Percentiles rank a stretch among this genome's conserved stretches.
Conservation (phyloP, 2,329 filamentous ascomycete species). For the Fusarium sp. region DNA sequence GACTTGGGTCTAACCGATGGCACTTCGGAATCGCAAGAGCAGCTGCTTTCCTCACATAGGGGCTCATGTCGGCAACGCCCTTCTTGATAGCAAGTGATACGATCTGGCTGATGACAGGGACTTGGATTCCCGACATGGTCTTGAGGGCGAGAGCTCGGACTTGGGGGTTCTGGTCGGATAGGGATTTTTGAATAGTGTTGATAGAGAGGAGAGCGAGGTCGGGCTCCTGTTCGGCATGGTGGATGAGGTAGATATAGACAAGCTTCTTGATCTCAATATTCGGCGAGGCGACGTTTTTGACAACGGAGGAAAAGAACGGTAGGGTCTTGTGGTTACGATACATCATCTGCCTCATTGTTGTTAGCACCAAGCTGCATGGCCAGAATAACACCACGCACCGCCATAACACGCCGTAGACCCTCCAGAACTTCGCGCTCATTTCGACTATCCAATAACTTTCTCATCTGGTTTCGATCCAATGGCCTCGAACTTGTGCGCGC, state of each 20-base stretch:
- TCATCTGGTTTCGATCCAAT: slow-evolving; percentile 85
- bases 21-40: slow-evolving; percentile 96
- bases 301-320: slow-evolving; percentile 95
- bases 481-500: slow-evolving; percentile 72
- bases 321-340: slow-evolving; percentile 90
- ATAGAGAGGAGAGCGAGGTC: slow-evolving; percentile 96
- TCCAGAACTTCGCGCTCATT: slow-evolving; percentile 94
- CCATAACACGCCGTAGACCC: slow-evolving; percentile 87
- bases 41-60: slow-evolving; percentile 91
- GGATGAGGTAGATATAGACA: slow-evolving; percentile 97
- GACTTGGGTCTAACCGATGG: slow-evolving; percentile 88
- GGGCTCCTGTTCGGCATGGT: slow-evolving; percentile 95
- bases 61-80: slow-evolving; percentile 92
- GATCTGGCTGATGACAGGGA: slow-evolving; percentile 97
- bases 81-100: slow-evolving; percentile 96
- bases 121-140: slow-evolving; percentile 97
- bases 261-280: slow-evolving; percentile 97
- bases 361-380: slow-evolving; percentile 7
- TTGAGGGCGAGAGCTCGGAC: slow-evolving; percentile 91
- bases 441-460: slow-evolving; percentile 93
- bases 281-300: slow-evolving; percentile 96
- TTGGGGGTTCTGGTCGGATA: slow-evolving; percentile 92
- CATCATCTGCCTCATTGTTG: slow-evolving; percentile 78
- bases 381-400: slow-evolving; percentile 68
- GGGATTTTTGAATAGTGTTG: slow-evolving; percentile 98